These are phyloP conservation scores for Moricandia arvensis DNA, from an alignment of 345 rosid genomes.

Conservation along the genomic window DNA sequence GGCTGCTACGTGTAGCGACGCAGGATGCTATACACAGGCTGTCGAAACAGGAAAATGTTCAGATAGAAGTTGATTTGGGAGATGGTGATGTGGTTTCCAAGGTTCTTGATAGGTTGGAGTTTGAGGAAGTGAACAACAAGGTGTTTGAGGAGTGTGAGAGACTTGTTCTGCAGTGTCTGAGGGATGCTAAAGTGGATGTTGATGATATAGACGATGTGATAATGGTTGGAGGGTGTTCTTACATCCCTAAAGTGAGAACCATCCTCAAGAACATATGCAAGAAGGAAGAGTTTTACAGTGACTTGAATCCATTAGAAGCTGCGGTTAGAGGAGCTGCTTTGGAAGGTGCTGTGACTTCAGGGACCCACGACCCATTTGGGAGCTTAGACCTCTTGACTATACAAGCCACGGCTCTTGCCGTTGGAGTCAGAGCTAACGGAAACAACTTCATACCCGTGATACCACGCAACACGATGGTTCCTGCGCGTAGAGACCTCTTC, in stretches of 20 bases:
- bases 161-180: conserved; percentile 62
- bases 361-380: conserved; percentile 77
- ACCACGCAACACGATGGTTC: conserved; percentile 67
- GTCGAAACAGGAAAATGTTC: conserved; percentile 46
- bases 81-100: conserved; percentile 53
- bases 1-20: conserved; percentile 69
- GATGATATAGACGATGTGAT: conserved; percentile 66
- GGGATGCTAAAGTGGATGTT: conserved; percentile 58
- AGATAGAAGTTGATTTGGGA: conserved; percentile 67
- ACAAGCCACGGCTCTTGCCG: conserved; percentile 64
- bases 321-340: conserved; percentile 83
- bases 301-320: conserved; percentile 65
- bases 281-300: conserved; percentile 55
- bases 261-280: conserved; percentile 49
- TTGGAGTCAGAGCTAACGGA: conserved; percentile 66
- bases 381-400: conserved; percentile 79
- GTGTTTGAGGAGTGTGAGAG: conserved; percentile 63
- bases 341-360: conserved; percentile 91
- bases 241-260: conserved; percentile 55
- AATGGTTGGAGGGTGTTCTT: conserved; percentile 84
- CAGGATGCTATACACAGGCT: conserved; percentile 76
- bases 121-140: conserved; percentile 62
- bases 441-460: conserved; percentile 61
- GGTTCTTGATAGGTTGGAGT: conserved; percentile 53
- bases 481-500: conserved; percentile 64